Percentiles rank a stretch among this genome's conserved stretches.
These are phyloP conservation scores for Phycomyces nitens DNA, from an alignment of 192 early-diverging fungal genomes.

Conservation along the genomic window DNA sequence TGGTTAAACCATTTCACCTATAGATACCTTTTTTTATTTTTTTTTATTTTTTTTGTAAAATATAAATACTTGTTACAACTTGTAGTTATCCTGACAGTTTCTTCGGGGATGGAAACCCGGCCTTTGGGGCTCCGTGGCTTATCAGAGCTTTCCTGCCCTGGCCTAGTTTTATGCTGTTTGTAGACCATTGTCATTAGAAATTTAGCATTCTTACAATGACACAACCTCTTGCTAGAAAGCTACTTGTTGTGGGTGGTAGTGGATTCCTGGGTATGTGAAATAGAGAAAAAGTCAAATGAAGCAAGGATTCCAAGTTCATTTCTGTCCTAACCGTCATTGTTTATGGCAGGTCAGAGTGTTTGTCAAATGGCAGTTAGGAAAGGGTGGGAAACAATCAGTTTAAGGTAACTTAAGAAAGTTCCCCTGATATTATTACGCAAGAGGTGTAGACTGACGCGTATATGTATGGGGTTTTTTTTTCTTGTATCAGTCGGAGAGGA, in stretches of 20 bases:
- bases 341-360: conserved; percentile 40
- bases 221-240: conserved; percentile 25
- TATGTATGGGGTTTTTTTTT: background rate
- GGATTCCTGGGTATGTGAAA: conserved; percentile 58
- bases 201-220: background rate
- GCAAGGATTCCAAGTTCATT: background rate
- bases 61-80: background rate
- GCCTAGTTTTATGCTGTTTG: no score
- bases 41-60: background rate
- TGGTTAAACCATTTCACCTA: conserved; percentile 4
- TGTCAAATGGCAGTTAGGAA: conserved; percentile 42
- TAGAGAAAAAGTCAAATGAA: no score
- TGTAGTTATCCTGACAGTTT: no score
- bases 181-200: no score
- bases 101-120: no score
- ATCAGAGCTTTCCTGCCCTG: no score
- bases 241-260: conserved; percentile 62
- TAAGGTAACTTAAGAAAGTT: conserved; percentile 35
- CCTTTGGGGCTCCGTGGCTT: no score
- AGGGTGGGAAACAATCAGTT: conserved; percentile 49
- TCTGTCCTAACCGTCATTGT: background rate
- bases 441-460: no score
- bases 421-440: no score
- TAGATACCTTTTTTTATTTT: background rate
- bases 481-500: conserved; percentile 26